Base-by-base conservation (phyloP, 2,329 filamentous ascomycete species). In the Aspergillus bombycis region DNA sequence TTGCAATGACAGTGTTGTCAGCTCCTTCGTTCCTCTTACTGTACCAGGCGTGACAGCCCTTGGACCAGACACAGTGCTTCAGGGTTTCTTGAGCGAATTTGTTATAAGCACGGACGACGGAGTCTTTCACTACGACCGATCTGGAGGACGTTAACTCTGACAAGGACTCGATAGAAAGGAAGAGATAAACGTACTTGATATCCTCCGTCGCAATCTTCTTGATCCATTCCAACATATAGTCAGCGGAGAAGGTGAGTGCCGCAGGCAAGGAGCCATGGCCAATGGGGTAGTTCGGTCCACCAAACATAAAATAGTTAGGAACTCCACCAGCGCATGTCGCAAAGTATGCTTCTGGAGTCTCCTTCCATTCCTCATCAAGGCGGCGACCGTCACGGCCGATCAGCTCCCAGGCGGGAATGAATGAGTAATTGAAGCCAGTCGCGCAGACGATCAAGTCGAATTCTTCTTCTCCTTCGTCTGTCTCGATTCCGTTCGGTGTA, bases 381-480 rank as follows among this genome's bases (percentile, higher is more conserved):
- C 57, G 62, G 46, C 63, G 56, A 8, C 69, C 70, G 5, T 72
- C 60, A 0, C 66, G 68, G 3, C 81, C 74, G 16, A 77, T 67
- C 1, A 80, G 59, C 16, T 73, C 68, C 63, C 74, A 81, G 8
- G 69, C 68, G 3, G 79, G 80, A 1, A 69, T 68, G 41, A 76
- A 80, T 11, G 72, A 73, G 10, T 77, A 75, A 62, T 81, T 72
- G 63, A 80, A 82, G 0, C 80, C 80, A 0, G 79, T 82, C 9
- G 78, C 77, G 64, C 77, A 80, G 52, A 80, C 62, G 56, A 74
- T 72, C 2, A 75, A 52, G 43, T 77, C 74, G 34, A 74, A 67
- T 41, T 74, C 65, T 21, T 69, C 65, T 6, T 62, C 53, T 0
- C 68, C 70, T 26, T 68, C 55, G n/a, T 50, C 30, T 2, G 68